Base-by-base conservation (phyloP, 176 grass and related monocot genomes). In the Miscanthus lutarioriparius region DNA sequence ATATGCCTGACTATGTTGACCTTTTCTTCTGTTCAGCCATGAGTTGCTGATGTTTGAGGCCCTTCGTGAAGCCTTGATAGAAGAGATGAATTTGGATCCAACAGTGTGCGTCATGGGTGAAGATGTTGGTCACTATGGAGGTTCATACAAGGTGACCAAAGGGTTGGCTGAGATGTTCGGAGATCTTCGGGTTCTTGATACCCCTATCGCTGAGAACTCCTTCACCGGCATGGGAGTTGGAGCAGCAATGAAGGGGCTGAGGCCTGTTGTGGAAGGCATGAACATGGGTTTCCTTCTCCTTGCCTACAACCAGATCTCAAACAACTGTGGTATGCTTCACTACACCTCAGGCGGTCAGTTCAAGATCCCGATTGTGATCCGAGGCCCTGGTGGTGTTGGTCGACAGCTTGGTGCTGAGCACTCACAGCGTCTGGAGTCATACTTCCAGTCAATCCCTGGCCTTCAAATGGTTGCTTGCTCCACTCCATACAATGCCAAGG, bases 251-350 rank as follows among this genome's bases (percentile, higher is more conserved):
- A 95, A 85, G 26, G 96, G 93, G 19, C 89, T 95, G 5, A 91
- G 91, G 64, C 89, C 91, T 1, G 58, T 98, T 25, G 84, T 98
- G 3, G 96, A 98, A 85, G 96, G 93, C 43, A 98, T 93, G 91
- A 98, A 95, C 87, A 98, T 98, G 96, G 96, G 96, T 40, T 98
- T 98, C 83, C 91, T 98, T 25, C 93, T 95, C 71, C 89, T 95
- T 9, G 93, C 96, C 0, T 95, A 90, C 81, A 98, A 95, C 63
- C 96, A 98, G 79, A 98, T 95, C 77, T 98, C 96, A 9, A 98
- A 95, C 93, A 95, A 98, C 68, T 92, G 93, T 6, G 93, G 93
- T 4, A 98, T 98, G 96, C 93, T 98, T 37, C 96, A 93, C 70
- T 98, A 93, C n/a, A 98, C 96, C 47, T 98, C 96, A 3, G 96